Evolutionary conservation across 2,329 filamentous ascomycete genomes (phyloP), one percentile per base, ranked within the genome.

Genomic region (Chaetoscypha palmicola): DNA sequence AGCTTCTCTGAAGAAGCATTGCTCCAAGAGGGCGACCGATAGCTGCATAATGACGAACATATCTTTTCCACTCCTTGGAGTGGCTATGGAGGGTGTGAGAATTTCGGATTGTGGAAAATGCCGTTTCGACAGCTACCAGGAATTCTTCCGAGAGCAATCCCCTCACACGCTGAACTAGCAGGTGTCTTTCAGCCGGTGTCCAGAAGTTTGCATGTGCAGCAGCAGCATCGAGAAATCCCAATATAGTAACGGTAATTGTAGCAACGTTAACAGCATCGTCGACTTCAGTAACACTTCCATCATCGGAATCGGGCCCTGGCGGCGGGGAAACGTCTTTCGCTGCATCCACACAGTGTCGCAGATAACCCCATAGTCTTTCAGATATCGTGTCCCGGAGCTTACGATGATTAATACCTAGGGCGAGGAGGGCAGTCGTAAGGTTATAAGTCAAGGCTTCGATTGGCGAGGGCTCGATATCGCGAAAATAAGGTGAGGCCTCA

Each of bases 61-160:
- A 88, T 51, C 83, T 80, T 66, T 86, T 94, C 92, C 92, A 98
- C 53, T 95, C 86, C 58, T 81, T 84, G 16, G 86, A 70, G 21
- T 76, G 68, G 37, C 74, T 72, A 50, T 86, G 81, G 19, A 79
- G 68, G 21, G 74, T 74, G 52, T 79, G 80, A 2, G 83, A 76
- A 64, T 94, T 94, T 43, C 91, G 83, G 51, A 97, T 85, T 7
- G 86, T 89, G 7, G 91, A 96, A 46, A 95, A 83, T 7, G 89
- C 86, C 0, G 87, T 88, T 66, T 97, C 92, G 28, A 97, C 77
- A 2, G 86, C 81, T 10, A 94, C 78, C 52, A 96, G 73, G 60
- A 94, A 95, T 5, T 79, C 73, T 58, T 95, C 90, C 0, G 88
- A 91, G 10, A 98, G 70, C 14, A 95, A 74, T 23, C 74, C 71